These are phyloP conservation scores for Rhodotorula sp. DNA, from an alignment of 1,284 basidiomycete genomes.

Conservation along the genomic window DNA sequence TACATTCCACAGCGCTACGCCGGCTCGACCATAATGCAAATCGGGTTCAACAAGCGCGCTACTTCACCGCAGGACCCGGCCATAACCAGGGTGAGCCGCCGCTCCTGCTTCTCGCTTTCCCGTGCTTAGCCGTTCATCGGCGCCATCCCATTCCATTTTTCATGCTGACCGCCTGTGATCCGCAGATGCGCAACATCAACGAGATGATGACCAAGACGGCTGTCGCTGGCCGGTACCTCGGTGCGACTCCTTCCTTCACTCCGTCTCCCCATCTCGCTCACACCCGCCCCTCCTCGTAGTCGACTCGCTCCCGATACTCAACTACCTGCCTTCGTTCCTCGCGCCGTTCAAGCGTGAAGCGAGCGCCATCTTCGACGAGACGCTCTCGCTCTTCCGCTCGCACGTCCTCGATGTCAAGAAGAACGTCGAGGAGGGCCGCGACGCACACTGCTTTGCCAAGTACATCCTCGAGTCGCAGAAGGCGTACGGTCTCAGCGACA, in stretches of 20 bases:
- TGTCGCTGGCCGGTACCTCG: constrained; percentile 45
- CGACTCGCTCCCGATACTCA: constrained; percentile 47
- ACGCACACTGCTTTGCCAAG: constrained; percentile 46
- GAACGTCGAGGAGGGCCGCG: constrained; percentile 26
- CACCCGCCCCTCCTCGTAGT: constrained; percentile 21
- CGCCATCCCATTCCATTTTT: neutral
- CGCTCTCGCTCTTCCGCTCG: constrained; percentile 44
- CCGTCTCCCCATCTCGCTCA: neutral
- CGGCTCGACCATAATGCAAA: constrained; percentile 48
- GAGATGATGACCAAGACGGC: constrained; percentile 46
- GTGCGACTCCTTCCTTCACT: constrained; percentile 1
- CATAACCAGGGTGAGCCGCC: constrained; percentile 42
- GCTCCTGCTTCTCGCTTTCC: neutral
- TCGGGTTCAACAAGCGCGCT: constrained; percentile 48
- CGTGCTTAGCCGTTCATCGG: neutral
- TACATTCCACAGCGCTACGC: constrained; percentile 41
- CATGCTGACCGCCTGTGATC: too few species aligned
- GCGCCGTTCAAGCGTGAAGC: constrained; percentile 46
- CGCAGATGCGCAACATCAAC: constrained; percentile 40
- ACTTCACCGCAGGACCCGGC: constrained; percentile 42
- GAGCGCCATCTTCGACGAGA: constrained; percentile 31
- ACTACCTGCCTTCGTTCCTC: constrained; percentile 42
- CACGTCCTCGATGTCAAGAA: constrained; percentile 38
- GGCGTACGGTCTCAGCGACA: constrained; percentile 42
- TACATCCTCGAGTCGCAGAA: constrained; percentile 44